These are phyloP conservation scores for Aureobasidium subglaciale DNA, from an alignment of 2,329 filamentous ascomycete species.

Conservation along the genomic window DNA sequence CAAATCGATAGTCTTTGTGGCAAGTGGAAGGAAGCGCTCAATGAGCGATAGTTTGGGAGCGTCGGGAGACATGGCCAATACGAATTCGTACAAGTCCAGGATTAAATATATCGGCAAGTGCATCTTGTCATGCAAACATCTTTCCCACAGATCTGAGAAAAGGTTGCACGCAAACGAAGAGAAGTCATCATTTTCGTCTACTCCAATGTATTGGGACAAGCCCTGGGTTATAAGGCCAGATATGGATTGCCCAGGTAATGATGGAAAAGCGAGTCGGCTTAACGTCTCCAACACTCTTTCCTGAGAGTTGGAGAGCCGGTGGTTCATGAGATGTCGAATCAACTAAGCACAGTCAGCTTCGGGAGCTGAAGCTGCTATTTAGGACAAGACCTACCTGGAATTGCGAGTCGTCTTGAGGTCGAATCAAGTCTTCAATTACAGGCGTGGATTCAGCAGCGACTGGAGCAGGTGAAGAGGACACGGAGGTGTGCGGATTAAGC, in stretches of 20 bases:
- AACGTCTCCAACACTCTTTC: constrained; percentile 62
- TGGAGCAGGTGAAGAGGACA: not conserved
- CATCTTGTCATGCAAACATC: constrained; percentile 54
- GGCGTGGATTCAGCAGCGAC: not conserved
- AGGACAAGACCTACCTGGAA: constrained; percentile 11
- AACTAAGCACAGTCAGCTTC: constrained; percentile 10
- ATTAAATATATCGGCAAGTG: constrained; percentile 60
- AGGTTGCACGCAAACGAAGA: constrained; percentile 58
- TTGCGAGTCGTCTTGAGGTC: not conserved
- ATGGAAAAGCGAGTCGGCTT: constrained; percentile 58
- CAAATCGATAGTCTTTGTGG: constrained; percentile 43
- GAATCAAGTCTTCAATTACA: not conserved
- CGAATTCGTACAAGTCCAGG: constrained; percentile 56
- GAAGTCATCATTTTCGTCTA: constrained; percentile 46
- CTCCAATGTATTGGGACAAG: constrained; percentile 49
- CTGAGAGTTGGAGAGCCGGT: constrained; percentile 48
- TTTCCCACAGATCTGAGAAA: constrained; percentile 60
- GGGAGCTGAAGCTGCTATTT: not conserved
- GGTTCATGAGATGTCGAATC: constrained; percentile 58
- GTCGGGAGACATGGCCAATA: constrained; percentile 55
- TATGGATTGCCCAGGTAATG: constrained; percentile 54
- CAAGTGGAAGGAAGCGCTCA: constrained; percentile 44
- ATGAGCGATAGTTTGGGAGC: constrained; percentile 54
- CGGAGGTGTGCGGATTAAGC: constrained; percentile 17
- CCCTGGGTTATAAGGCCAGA: constrained; percentile 62